phyloP scores from a whole-genome alignment of 2,329 filamentous ascomycete genomes.

The Stemphylium vesicarium region DNA sequence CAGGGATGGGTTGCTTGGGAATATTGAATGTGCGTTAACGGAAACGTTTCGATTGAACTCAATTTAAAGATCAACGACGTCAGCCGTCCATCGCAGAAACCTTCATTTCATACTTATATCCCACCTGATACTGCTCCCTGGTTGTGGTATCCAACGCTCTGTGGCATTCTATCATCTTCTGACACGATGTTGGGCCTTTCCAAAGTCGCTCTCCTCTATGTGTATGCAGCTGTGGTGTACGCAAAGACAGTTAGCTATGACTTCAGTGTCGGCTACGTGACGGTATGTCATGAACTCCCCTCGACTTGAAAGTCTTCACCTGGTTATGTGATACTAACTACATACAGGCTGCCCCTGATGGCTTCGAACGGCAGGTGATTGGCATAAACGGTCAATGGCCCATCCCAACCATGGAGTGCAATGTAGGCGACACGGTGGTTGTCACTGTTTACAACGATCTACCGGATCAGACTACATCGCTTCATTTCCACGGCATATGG shows the following conservation, averaged over 20 bases:
- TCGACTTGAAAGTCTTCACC: too few species aligned
- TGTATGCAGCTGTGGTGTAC: conserved; percentile 19
- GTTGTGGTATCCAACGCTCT: not conserved
- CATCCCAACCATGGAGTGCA: conserved; percentile 65
- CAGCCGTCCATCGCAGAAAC: not conserved
- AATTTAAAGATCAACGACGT: not conserved
- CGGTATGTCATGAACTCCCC: conserved; percentile 11
- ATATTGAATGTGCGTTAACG: not conserved
- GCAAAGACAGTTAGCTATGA: conserved; percentile 54
- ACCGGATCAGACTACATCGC: conserved; percentile 18
- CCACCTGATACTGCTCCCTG: not conserved
- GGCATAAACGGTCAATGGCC: conserved; percentile 71
- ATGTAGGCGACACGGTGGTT: conserved; percentile 56
- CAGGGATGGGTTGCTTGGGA: conserved; percentile 3
- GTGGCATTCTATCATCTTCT: not conserved
- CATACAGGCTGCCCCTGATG: conserved; percentile 62
- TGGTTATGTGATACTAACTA: not conserved
- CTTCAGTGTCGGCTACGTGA: conserved; percentile 61
- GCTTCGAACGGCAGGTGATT: conserved; percentile 69
- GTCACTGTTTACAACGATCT: conserved; percentile 47
- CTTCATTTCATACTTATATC: conserved; percentile 6
- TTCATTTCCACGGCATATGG: conserved; percentile 60
- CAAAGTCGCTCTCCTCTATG: conserved; percentile 1
- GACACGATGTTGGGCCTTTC: conserved; percentile 15
- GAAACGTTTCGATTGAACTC: not conserved